These are phyloP conservation scores for Aethionema arabicum DNA, from an alignment of 345 rosid genomes.

Conservation along the genomic window DNA sequence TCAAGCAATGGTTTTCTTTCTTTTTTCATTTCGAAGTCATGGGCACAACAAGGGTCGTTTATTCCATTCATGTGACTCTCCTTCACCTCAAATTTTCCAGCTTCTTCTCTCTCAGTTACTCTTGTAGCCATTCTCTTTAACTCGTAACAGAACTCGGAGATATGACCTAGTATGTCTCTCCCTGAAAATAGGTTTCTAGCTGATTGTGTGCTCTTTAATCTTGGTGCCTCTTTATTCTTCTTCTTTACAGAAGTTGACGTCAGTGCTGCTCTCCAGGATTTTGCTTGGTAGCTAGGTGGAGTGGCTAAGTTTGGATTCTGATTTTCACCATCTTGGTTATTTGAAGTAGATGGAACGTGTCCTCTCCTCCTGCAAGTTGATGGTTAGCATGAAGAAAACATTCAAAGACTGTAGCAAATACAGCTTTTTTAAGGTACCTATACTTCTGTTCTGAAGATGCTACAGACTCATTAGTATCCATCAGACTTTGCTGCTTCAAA, in stretches of 20 bases:
- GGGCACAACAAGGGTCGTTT: constrained; percentile 39
- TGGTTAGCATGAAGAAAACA: neutral
- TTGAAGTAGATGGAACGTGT: constrained; percentile 39
- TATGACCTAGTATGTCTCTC: constrained; percentile 69
- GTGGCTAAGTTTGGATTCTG: constrained; percentile 62
- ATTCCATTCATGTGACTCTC: constrained; percentile 36
- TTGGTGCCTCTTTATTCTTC: constrained; percentile 46
- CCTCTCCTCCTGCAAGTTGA: constrained; percentile 53
- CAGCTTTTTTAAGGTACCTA: constrained; percentile 26
- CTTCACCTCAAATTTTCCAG: constrained; percentile 35
- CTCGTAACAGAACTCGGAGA: constrained; percentile 78
- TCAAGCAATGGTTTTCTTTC: constrained; percentile 66
- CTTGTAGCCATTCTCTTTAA: constrained; percentile 75
- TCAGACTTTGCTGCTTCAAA: constrained; percentile 24
- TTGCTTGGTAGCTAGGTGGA: constrained; percentile 42
- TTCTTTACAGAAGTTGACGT: constrained; percentile 64
- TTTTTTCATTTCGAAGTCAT: constrained; percentile 39
- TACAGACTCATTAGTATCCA: constrained; percentile 11
- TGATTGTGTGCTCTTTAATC: constrained; percentile 68
- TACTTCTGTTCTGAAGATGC: constrained; percentile 26
- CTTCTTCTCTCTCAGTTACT: constrained; percentile 60
- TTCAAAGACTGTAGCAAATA: neutral
- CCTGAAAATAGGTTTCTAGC: constrained; percentile 81
- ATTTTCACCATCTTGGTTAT: constrained; percentile 56
- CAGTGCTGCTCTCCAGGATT: constrained; percentile 48